Conservation (phyloP, 176 grass and related monocot genomes). For the Carex littledalei region DNA sequence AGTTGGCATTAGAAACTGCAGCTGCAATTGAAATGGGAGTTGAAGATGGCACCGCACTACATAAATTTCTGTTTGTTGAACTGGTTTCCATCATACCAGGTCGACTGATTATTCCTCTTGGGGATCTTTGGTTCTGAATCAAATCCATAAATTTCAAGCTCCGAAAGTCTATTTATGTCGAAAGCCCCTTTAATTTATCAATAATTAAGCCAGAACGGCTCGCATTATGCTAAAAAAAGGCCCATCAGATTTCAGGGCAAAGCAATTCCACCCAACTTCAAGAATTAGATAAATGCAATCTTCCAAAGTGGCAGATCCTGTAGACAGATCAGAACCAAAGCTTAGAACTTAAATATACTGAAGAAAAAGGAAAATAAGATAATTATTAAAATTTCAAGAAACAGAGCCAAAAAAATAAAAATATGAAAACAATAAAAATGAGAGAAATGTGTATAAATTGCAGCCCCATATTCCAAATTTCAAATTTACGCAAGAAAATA, state of each 20-base stretch:
- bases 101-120: conserved; percentile 13
- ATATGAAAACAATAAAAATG: not conserved
- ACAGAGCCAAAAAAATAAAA: not conserved
- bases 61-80: conserved; percentile 3
- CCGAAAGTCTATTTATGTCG: not conserved
- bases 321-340: conserved; percentile 1
- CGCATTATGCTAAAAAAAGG: conserved; percentile 11
- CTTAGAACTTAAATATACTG: not conserved
- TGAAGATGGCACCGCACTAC: not conserved
- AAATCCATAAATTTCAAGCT: not conserved
- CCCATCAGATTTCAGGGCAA: not conserved
- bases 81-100: not conserved
- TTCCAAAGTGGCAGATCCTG: not conserved
- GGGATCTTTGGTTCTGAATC: conserved; percentile 6
- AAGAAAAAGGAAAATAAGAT: not conserved
- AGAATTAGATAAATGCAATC: not conserved
- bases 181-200: not conserved
- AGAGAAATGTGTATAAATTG: not conserved
- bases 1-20: not conserved
- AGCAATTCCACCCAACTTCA: not conserved
- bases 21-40: not conserved
- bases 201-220: not conserved
- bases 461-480: not conserved
- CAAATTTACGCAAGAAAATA: not conserved
- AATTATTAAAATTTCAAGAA: not conserved